These are phyloP conservation scores for Talaromyces thailandensis DNA, from an alignment of 495 filamentous ascomycete genomes.

Conservation along the genomic window DNA sequence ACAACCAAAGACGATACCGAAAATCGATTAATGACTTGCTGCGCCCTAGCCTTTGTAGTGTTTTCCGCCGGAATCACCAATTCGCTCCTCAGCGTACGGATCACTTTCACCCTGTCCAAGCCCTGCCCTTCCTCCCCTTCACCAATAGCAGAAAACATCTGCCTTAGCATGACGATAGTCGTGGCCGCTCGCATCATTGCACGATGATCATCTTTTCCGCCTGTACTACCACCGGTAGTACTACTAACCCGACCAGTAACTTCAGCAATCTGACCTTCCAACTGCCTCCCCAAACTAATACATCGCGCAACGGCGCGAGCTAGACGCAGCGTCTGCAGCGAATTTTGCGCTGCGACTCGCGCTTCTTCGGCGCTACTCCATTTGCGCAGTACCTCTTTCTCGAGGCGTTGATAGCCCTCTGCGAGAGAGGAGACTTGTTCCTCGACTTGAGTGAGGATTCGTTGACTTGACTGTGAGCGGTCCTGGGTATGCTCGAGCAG, in stretches of 20 bases:
- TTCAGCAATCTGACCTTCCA: constrained; percentile 72
- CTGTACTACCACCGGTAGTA: constrained; percentile 11
- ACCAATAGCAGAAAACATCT: constrained; percentile 55
- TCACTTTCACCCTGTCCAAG: constrained; percentile 59
- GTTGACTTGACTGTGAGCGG: constrained; percentile 57
- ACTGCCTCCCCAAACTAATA: constrained; percentile 71
- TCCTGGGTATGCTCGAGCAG: constrained; percentile 70
- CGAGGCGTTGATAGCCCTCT: constrained; percentile 71
- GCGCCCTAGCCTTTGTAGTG: constrained; percentile 55
- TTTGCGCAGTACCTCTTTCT: constrained; percentile 73
- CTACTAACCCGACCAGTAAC: constrained; percentile 35
- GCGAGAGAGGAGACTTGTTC: constrained; percentile 69
- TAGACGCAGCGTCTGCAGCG: constrained; percentile 71
- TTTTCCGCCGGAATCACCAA: constrained; percentile 63
- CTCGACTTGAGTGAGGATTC: constrained; percentile 63
- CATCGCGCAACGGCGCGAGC: constrained; percentile 67
- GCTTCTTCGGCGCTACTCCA: constrained; percentile 76
- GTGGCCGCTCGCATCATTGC: constrained; percentile 71
- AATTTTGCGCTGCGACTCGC: constrained; percentile 57
- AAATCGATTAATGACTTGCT: constrained; percentile 78
- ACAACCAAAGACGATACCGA: constrained; percentile 57
- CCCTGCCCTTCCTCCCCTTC: constrained; percentile 68
- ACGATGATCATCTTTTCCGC: constrained; percentile 56
- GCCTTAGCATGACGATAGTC: constrained; percentile 62
- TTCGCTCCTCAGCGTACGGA: constrained; percentile 56